Evolutionary conservation across 2,329 filamentous ascomycete genomes (phyloP).

Genomic region (Aureobasidium sp.): DNA sequence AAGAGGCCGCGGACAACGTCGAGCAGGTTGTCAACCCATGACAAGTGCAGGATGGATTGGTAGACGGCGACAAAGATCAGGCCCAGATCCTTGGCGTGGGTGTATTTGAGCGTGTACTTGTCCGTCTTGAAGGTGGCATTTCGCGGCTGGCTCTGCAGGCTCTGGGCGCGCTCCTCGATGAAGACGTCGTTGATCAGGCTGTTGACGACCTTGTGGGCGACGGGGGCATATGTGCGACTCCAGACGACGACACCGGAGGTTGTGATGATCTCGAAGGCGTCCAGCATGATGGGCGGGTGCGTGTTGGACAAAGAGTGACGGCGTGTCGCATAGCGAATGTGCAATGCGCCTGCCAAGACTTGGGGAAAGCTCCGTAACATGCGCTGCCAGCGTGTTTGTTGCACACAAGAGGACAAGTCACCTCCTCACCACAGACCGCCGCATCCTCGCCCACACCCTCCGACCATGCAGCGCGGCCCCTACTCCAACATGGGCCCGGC

Average conservation of each 20-base stretch:
- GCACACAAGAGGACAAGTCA: neutral
- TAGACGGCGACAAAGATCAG: slow-evolving; percentile 98
- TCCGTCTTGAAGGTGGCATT: slow-evolving; percentile 81
- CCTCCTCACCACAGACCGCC: neutral
- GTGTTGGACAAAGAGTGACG: neutral
- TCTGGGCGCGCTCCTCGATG: slow-evolving; percentile 80
- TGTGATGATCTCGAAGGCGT: slow-evolving; percentile 93
- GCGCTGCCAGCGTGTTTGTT: neutral
- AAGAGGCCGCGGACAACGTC: slow-evolving; percentile 94
- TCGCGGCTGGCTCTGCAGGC: slow-evolving; percentile 45
- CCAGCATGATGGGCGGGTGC: slow-evolving; percentile 59
- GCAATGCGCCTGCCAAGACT: neutral
- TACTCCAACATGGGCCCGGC: slow-evolving; percentile 66
- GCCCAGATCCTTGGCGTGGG: slow-evolving; percentile 82
- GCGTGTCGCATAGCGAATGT: neutral
- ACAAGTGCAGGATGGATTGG: slow-evolving; percentile 86
- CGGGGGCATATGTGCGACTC: slow-evolving; percentile 77
- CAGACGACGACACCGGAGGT: slow-evolving; percentile 95
- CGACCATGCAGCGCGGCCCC: slow-evolving; percentile 74
- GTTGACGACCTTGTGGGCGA: slow-evolving; percentile 81
- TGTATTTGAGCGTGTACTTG: slow-evolving; percentile 93
- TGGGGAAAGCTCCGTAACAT: neutral
- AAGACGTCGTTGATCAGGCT: slow-evolving; percentile 94
- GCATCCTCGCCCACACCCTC: neutral
- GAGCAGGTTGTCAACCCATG: slow-evolving; percentile 94